These are phyloP conservation scores for Purpureocillium lavendulum DNA, from an alignment of 2,329 filamentous ascomycete genomes.

Conservation along the genomic window DNA sequence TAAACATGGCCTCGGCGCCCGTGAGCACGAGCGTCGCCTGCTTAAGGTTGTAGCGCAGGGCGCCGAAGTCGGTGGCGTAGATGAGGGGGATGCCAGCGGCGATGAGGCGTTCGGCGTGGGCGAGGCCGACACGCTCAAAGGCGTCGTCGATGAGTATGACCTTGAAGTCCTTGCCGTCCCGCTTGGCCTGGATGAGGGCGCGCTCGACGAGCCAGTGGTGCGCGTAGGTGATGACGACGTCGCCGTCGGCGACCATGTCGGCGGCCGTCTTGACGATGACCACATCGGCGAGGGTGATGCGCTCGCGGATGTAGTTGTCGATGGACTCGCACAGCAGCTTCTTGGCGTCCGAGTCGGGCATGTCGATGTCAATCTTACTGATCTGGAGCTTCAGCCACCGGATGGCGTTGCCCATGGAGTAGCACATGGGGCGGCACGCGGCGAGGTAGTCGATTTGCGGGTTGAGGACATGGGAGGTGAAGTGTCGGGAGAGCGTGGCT, in stretches of 20 bases:
- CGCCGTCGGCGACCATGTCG: conserved; percentile 67
- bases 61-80: conserved; percentile 72
- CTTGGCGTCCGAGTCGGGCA: conserved; percentile 76
- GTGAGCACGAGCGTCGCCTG: conserved; percentile 67
- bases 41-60: conserved; percentile 64
- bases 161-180: conserved; percentile 64
- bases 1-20: conserved; percentile 90
- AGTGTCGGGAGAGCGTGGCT: conserved; percentile 79
- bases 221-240: conserved; percentile 80
- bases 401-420: conserved; percentile 95
- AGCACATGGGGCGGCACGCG: conserved; percentile 89
- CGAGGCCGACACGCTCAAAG: conserved; percentile 41
- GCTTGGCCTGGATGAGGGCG: conserved; percentile 65
- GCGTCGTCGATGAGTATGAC: conserved; percentile 77
- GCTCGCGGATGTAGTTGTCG: conserved; percentile 83
- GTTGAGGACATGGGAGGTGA: conserved; percentile 83
- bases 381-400: conserved; percentile 90
- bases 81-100: conserved; percentile 65
- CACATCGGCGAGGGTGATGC: conserved; percentile 77
- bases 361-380: conserved; percentile 79
- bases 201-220: conserved; percentile 81
- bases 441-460: conserved; percentile 93
- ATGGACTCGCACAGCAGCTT: conserved; percentile 69
- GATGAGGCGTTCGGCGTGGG: conserved; percentile 59
- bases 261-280: conserved; percentile 74